Percentiles rank a stretch among this genome's conserved stretches.
Evolutionary conservation across 176 grass and related monocot genomes (phyloP).

Genomic region (Triticum aestivum): DNA sequence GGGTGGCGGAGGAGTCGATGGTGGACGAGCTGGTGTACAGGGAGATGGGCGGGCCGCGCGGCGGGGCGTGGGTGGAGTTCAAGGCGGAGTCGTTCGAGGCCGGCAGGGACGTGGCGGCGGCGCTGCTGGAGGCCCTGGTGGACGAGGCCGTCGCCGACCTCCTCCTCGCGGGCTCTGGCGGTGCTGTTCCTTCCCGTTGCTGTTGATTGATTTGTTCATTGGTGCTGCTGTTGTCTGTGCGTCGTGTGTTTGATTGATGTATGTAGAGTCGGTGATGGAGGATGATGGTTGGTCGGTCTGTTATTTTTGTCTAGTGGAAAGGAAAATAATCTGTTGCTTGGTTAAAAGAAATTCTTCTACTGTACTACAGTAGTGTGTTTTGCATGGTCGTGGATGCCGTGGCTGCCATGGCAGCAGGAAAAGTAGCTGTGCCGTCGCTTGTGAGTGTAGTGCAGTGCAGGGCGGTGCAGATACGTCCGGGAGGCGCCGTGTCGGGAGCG

Average conservation of each 20-base stretch:
- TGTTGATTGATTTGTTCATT: background rate
- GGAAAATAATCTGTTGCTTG: too few species aligned
- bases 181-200: background rate
- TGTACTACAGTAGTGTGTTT: too few species aligned
- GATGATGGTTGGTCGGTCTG: background rate
- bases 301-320: too few species aligned
- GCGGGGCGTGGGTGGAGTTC: slow-evolving; percentile 89
- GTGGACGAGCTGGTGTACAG: slow-evolving; percentile 86
- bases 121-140: slow-evolving; percentile 51
- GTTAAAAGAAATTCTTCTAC: too few species aligned
- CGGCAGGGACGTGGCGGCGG: slow-evolving; percentile 50
- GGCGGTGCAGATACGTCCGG: too few species aligned
- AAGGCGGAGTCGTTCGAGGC: slow-evolving; percentile 61
- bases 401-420: too few species aligned
- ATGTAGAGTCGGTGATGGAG: background rate
- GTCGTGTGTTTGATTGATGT: background rate
- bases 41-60: slow-evolving; percentile 74
- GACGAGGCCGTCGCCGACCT: slow-evolving; percentile 62
- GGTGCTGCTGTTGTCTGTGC: background rate
- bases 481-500: too few species aligned
- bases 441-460: too few species aligned
- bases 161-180: background rate
- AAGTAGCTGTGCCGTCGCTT: too few species aligned
- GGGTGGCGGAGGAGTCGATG: slow-evolving; percentile 64
- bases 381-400: too few species aligned